phyloP scores from a whole-genome alignment of 768 basidiomycete species.

The Boletus vinaceobasis region DNA sequence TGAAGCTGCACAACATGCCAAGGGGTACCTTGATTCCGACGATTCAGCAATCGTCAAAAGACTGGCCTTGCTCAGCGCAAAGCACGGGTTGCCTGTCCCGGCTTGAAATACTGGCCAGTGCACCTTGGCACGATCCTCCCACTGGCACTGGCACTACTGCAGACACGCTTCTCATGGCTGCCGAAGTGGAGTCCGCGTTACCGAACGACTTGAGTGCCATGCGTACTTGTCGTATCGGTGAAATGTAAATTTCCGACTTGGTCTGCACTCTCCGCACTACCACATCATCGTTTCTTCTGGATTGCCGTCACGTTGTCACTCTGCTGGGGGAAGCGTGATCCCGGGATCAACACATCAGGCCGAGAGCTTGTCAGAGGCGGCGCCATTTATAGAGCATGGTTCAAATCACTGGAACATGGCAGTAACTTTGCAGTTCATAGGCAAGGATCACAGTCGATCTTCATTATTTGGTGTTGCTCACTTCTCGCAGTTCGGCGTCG shows the following conservation, averaged over 20 bases:
- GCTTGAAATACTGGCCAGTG: neutral
- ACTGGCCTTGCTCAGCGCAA: constrained; percentile 29
- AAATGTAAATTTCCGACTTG: neutral
- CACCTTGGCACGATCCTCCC: neutral
- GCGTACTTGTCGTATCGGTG: neutral
- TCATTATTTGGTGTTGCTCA: neutral
- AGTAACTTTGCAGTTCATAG: neutral
- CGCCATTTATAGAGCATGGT: neutral
- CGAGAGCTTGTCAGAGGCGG: neutral
- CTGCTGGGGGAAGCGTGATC: neutral
- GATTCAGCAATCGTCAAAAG: constrained; percentile 33
- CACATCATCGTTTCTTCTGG: constrained; percentile 1
- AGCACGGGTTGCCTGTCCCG: constrained; percentile 31
- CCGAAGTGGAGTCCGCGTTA: neutral
- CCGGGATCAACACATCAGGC: neutral
- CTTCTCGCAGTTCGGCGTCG: neutral
- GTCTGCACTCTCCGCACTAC: neutral
- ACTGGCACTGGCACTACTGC: no score
- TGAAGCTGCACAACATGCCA: constrained; percentile 76
- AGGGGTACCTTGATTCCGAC: constrained; percentile 50
- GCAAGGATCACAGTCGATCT: neutral
- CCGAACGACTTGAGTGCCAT: neutral
- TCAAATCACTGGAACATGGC: neutral
- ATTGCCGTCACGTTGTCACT: neutral
- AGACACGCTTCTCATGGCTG: neutral